Base-by-base conservation (phyloP, 2,329 filamentous ascomycete species). In the Sclerotinia trifoliorum region DNA sequence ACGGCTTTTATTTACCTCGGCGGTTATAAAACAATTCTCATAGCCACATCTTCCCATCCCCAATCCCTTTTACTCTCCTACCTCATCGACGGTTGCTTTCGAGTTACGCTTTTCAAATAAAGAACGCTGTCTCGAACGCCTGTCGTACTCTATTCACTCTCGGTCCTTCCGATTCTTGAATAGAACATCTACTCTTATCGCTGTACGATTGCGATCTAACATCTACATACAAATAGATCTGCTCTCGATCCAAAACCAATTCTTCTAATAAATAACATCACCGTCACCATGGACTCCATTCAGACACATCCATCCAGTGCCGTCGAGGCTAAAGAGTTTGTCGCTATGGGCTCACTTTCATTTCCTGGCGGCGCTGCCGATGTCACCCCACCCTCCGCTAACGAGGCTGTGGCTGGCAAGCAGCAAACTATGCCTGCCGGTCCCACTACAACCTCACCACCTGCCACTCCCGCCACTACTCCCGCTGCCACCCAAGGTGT, bases 291-390 rank as follows among this genome's bases (percentile, higher is more conserved):
- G 93, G 93, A 96, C 80, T 87, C 88, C 77, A 90, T 96, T 77
- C 93, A 93, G 77, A 95, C 94, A 75, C 95, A 98, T 79, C 95
- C 95, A 61, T 86, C 90, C 73, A 98, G 89, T 79, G 94, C 94
- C 77, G 88, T 90, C 74, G 94, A 98, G 86, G 95, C 95, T 73
- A 95, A 95, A 85, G 93, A 92, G 78, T 97, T 98, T 82, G 96
- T 94, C 76, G 93, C 93, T 70, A 92, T 94, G 68, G 91, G 92
- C 73, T 97, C 93, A 75, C 85, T 98, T 75, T 96, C 94, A 70
- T 98, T 96, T 81, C 94, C 94, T 65, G 91, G 91, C 78, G 92
- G 90, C 71, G 88, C 89, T 76, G 88, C 88, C 75, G 93, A 96
- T 78, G 80, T 97, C 79, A 94, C 92, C 69, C 92, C 92, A 71